Base-by-base conservation (phyloP, 1,139 yeast genomes). In the Geotrichum carabidarum region DNA sequence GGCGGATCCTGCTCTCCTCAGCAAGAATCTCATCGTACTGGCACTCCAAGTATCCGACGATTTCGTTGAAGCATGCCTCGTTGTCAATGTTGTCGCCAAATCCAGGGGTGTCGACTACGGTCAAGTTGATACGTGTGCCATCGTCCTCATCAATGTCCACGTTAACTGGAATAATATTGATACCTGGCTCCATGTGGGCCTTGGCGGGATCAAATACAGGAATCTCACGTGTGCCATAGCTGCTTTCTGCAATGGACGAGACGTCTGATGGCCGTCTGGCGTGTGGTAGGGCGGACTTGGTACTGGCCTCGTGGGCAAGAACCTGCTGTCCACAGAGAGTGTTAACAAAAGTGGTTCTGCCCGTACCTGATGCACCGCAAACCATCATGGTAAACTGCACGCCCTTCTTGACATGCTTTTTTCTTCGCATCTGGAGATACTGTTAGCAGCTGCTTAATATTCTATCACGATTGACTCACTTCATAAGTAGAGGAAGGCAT, bases 21-120 rank as follows among this genome's bases (percentile, higher is more conserved):
- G 93, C 84, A 63, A 91, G 76, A 48, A 90, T 91, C 65, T 88
- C 90, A 71, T 91, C 97, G 69, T 86, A 89, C 69, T 90, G 96
- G 67, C 84, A 89, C 65, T 86, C 90, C 62, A 90, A 74, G 69
- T 82, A 89, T 59, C 81, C 81, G 55, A 83, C 82, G 59, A 90
- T 83, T 62, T 86, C 86, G 43, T 77, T 78, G 66, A 86, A 86
- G 64, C 88, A 78, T 61, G 82, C 83, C 35, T 80, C 74, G 71
- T 82, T 84, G 65, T 81, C 82, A 63, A 85, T 75, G 59, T 77
- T 79, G 63, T 83, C 86, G 59, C 95, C 95, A 73, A 86, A 88
- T 37, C 90, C 91, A 15, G 93, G 94, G 31, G 96, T 81, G 60
- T 90, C 90, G 58, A 91, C 81, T 50, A 91, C 84, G 67, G 71